Evolutionary conservation across 2,329 filamentous ascomycete genomes (phyloP).

Genomic region (Pseudopyrenochaeta lycopersici): DNA sequence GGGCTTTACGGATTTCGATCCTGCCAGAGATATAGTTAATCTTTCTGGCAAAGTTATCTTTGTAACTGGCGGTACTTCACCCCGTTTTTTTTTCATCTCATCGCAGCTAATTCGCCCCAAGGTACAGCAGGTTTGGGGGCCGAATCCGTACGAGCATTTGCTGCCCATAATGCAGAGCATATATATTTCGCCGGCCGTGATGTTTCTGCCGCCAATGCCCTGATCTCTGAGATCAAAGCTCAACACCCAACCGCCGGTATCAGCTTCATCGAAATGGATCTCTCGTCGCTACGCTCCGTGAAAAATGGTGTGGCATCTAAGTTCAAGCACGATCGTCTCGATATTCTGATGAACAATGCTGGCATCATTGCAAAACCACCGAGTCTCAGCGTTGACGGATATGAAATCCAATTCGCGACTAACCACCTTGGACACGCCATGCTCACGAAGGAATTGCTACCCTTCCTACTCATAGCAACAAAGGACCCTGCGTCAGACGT

Average conservation of each 20-base stretch:
- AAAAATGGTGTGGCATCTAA: conserved; percentile 32
- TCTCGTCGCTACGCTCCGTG: conserved; percentile 44
- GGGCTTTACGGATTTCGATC: conserved; percentile 17
- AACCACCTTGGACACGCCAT: conserved; percentile 60
- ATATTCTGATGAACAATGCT: conserved; percentile 56
- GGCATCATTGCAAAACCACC: conserved; percentile 47
- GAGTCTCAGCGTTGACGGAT: conserved; percentile 52
- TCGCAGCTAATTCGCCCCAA: conserved; percentile 1
- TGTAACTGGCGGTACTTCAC: conserved; percentile 30
- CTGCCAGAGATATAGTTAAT: conserved; percentile 27
- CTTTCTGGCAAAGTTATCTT: conserved; percentile 31
- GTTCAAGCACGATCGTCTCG: conserved; percentile 46
- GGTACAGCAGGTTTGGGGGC: conserved; percentile 57
- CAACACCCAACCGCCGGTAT: conserved; percentile 36
- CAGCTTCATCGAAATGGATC: conserved; percentile 47
- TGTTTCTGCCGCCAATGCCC: conserved; percentile 38
- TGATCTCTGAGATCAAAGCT: conserved; percentile 44
- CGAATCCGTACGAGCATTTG: conserved; percentile 50
- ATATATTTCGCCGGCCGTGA: conserved; percentile 57
- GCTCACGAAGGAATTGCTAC: conserved; percentile 53
- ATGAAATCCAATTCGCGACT: conserved; percentile 58
- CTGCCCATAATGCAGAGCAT: conserved; percentile 50
- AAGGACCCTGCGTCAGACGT: conserved; percentile 48
- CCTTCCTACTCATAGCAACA: conserved; percentile 50
- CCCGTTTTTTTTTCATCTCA: neutral